These are phyloP conservation scores for Nicotiana benthamiana DNA, from an alignment of 257 asterid genomes.

Conservation along the genomic window DNA sequence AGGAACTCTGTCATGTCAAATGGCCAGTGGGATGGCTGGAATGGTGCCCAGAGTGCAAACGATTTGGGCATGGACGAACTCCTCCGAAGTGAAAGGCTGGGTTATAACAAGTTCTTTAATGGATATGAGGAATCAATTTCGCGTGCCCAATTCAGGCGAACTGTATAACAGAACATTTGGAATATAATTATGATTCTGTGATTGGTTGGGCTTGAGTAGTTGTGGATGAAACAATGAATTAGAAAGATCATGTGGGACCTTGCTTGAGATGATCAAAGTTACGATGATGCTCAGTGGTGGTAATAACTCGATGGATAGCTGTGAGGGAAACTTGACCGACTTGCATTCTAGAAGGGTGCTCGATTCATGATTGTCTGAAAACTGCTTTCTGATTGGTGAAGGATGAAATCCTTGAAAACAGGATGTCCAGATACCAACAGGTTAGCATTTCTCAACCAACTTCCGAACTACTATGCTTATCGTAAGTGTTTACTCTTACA, in stretches of 20 bases:
- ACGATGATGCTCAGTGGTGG: not conserved
- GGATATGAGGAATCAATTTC: slow-evolving; percentile 73
- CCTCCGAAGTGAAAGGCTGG: slow-evolving; percentile 60
- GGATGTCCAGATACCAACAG: slow-evolving; percentile 52
- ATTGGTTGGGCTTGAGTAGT: slow-evolving; percentile 11
- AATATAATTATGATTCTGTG: slow-evolving; percentile 31
- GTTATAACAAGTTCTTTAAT: slow-evolving; percentile 41
- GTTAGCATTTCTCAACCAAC: slow-evolving; percentile 14
- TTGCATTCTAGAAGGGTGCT: slow-evolving; percentile 9
- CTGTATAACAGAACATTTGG: slow-evolving; percentile 69
- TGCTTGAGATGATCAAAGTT: slow-evolving; percentile 8
- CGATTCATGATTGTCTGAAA: slow-evolving; percentile 18
- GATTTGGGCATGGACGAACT: slow-evolving; percentile 63
- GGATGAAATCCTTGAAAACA: slow-evolving; percentile 48
- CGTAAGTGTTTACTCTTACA: not conserved
- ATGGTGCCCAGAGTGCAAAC: slow-evolving; percentile 52
- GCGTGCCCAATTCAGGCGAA: slow-evolving; percentile 62
- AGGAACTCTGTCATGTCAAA: slow-evolving; percentile 55
- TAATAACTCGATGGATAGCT: slow-evolving; percentile 10
- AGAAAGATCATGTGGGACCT: slow-evolving; percentile 20
- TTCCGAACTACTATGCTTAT: not conserved
- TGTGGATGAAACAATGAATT: slow-evolving; percentile 12
- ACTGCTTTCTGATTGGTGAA: slow-evolving; percentile 59
- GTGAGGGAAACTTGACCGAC: not conserved
- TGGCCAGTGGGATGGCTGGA: slow-evolving; percentile 89